phyloP scores from a whole-genome alignment of 441 rosid species.

The Pelargonium citronellum region DNA sequence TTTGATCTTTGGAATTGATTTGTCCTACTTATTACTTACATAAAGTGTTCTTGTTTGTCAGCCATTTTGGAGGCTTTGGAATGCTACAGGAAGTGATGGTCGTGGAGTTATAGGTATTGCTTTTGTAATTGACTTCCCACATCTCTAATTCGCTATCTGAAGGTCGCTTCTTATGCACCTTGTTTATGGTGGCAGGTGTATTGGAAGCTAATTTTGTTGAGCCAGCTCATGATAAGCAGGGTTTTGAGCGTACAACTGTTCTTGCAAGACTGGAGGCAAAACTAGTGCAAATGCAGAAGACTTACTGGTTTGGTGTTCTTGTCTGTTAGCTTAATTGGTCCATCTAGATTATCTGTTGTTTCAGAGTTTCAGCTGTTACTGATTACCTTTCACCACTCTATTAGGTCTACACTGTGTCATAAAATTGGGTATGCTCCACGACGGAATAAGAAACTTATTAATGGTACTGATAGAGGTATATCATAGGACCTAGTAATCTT shows the following conservation, averaged over 20 bases:
- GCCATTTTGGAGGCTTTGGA: slow-evolving; percentile 99
- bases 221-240: slow-evolving; percentile 40
- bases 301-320: slow-evolving; percentile 56
- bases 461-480: slow-evolving; percentile 44
- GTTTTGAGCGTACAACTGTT: slow-evolving; percentile 69
- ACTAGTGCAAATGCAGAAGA: slow-evolving; percentile 74
- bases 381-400: slow-evolving; percentile 16
- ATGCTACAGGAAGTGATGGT: slow-evolving; percentile 87
- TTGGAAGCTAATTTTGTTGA: slow-evolving; percentile 90
- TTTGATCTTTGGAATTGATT: not conserved
- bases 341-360: not conserved
- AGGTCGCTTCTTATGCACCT: slow-evolving; percentile 21
- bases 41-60: slow-evolving; percentile 41
- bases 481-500: not conserved
- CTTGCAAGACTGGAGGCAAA: slow-evolving; percentile 63
- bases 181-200: slow-evolving; percentile 48
- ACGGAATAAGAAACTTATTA: slow-evolving; percentile 36
- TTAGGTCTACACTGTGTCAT: slow-evolving; percentile 58
- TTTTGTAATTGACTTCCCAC: not conserved
- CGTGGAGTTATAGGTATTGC: slow-evolving; percentile 91
- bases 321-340: not conserved
- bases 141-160: not conserved
- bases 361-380: slow-evolving; percentile 5
- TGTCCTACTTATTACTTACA: not conserved
- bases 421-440: slow-evolving; percentile 68